These are phyloP conservation scores for Plasmodium berghei DNA, from an alignment of 169 alveolate genomes.

Conservation along the genomic window DNA sequence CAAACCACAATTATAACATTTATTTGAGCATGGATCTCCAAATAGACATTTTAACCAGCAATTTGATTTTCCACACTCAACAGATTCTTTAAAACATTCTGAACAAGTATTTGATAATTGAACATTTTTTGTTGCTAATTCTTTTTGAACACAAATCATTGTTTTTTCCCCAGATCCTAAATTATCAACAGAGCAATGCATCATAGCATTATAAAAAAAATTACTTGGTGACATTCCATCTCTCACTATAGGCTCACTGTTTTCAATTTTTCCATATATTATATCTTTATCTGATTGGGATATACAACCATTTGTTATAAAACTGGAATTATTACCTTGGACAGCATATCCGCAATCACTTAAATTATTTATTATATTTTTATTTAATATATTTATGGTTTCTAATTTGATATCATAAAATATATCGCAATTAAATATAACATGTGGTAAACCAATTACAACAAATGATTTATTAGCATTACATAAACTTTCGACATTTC, in stretches of 20 bases:
- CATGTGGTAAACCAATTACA: slow-evolving; percentile 37
- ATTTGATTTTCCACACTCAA: slow-evolving; percentile 69
- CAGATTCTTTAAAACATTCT: slow-evolving; percentile 47
- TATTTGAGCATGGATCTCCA: slow-evolving; percentile 39
- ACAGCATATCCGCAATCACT: slow-evolving; percentile 2
- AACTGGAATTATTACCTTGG: background rate
- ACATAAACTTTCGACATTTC: slow-evolving; percentile 31
- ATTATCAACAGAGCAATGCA: slow-evolving; percentile 65
- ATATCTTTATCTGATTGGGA: slow-evolving; percentile 38
- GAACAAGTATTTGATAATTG: slow-evolving; percentile 60
- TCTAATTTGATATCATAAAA: slow-evolving; percentile 32
- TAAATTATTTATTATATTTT: slow-evolving; percentile 31
- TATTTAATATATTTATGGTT: slow-evolving; percentile 24
- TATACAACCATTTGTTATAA: slow-evolving; percentile 37
- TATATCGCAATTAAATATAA: slow-evolving; percentile 28
- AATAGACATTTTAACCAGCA: slow-evolving; percentile 62
- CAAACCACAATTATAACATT: slow-evolving; percentile 38
- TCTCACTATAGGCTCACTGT: background rate
- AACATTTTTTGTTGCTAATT: slow-evolving; percentile 30
- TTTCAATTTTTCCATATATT: slow-evolving; percentile 26
- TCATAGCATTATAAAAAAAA: slow-evolving; percentile 31
- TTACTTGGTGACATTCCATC: slow-evolving; percentile 23
- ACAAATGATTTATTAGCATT: slow-evolving; percentile 24
- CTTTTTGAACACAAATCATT: slow-evolving; percentile 45
- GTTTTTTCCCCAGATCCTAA: slow-evolving; percentile 70